These are phyloP conservation scores for Candida sakaeoensis DNA, from an alignment of 805 yeast genomes.

Conservation along the genomic window DNA sequence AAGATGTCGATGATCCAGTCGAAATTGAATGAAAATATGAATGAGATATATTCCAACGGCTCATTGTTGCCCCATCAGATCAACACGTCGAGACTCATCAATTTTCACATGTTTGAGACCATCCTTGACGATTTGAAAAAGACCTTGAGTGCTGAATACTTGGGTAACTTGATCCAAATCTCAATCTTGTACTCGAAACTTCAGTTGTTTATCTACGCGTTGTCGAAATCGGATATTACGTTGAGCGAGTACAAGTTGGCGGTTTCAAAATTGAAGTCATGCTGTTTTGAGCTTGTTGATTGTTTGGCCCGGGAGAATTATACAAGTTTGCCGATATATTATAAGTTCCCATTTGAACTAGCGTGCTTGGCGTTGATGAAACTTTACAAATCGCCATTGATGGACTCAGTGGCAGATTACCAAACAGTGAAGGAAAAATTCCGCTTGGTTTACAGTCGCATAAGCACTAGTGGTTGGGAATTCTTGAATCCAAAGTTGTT, in stretches of 20 bases:
- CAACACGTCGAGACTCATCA: conserved; percentile 30
- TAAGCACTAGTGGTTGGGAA: conserved; percentile 20
- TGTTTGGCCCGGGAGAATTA: conserved; percentile 15
- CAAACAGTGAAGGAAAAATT: conserved; percentile 21
- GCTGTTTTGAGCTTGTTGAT: conserved; percentile 26
- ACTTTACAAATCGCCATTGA: conserved; percentile 29
- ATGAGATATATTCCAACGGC: conserved; percentile 22
- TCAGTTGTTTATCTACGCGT: conserved; percentile 35
- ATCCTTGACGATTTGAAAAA: conserved; percentile 29
- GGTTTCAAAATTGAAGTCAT: conserved; percentile 23
- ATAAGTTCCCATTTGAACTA: conserved; percentile 35
- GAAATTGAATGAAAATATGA: conserved; percentile 37
- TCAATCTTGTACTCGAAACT: conserved; percentile 35
- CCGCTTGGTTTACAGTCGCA: conserved; percentile 16
- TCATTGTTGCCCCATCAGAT: conserved; percentile 12
- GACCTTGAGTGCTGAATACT: conserved; percentile 14
- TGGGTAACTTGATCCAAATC: conserved; percentile 23
- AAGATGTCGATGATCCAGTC: conserved; percentile 36
- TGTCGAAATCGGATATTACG: conserved; percentile 23
- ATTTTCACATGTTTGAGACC: conserved; percentile 41
- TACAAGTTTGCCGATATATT: conserved; percentile 36
- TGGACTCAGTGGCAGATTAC: conserved; percentile 23
- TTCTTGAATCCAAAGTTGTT: conserved; percentile 20
- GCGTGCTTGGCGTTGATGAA: conserved; percentile 28
- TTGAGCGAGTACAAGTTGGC: conserved; percentile 25